Conservation (phyloP, 1,284 basidiomycete genomes). For the Trichosporon asahii region DNA sequence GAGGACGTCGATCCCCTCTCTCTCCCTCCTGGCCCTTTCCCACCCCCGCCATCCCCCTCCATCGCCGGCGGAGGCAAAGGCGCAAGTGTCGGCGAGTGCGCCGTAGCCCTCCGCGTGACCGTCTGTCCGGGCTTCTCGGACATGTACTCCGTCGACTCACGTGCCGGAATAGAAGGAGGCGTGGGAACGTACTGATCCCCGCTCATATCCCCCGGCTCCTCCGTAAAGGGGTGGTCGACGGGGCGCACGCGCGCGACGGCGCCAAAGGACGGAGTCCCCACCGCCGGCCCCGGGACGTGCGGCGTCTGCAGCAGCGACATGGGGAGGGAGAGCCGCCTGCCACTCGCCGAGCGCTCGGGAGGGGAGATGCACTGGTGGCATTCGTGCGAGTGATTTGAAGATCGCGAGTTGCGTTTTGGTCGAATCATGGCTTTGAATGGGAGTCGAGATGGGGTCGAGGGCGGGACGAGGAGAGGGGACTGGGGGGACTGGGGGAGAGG, state of each 20-base stretch:
- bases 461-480: background rate
- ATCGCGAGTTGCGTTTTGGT: background rate
- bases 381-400: background rate
- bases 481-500: no score
- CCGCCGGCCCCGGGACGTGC: background rate
- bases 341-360: background rate
- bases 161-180: background rate
- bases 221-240: background rate
- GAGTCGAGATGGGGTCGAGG: background rate
- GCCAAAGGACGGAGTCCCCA: background rate
- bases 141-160: background rate
- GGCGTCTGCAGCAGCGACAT: background rate
- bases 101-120: background rate
- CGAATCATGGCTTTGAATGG: background rate
- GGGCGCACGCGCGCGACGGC: background rate
- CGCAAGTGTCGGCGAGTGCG: background rate
- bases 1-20: background rate
- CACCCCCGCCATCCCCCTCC: background rate
- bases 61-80: background rate
- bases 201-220: background rate
- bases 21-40: background rate
- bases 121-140: background rate
- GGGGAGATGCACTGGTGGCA: background rate
- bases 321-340: background rate
- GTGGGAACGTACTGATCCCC: background rate